A percentile compares a stretch with the other conserved stretches of the same genome.
These are phyloP conservation scores for Plasmodium falciparum DNA, from an alignment of 169 alveolate genomes.

Conservation along the genomic window DNA sequence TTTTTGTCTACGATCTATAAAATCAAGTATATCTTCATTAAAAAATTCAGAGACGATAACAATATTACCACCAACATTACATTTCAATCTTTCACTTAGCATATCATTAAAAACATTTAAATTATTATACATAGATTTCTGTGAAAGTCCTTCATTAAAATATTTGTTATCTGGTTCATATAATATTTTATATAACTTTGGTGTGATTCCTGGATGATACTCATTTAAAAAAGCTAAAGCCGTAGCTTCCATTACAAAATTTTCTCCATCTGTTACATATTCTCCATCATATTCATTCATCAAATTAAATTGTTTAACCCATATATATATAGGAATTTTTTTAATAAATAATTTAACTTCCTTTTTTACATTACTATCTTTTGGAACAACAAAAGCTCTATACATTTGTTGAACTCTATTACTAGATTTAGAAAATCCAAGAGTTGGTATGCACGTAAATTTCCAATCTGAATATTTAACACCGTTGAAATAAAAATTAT, in stretches of 20 bases:
- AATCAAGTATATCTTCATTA: conserved; percentile 82
- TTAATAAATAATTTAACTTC: conserved; percentile 79
- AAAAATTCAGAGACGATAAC: conserved; percentile 81
- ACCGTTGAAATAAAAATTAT: conserved; percentile 70
- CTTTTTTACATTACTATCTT: conserved; percentile 33
- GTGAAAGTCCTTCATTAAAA: conserved; percentile 2
- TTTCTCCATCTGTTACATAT: conserved; percentile 88
- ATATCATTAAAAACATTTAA: conserved; percentile 61
- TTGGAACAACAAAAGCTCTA: conserved; percentile 48
- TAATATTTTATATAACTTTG: conserved; percentile 81
- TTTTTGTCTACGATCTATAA: conserved; percentile 77
- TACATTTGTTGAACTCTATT: conserved; percentile 83
- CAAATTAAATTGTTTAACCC: conserved; percentile 84
- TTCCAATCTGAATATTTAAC: conserved; percentile 80
- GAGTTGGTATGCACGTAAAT: conserved; percentile 80
- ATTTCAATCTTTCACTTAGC: conserved; percentile 30
- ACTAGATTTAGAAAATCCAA: conserved; percentile 83
- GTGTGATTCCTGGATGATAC: conserved; percentile 78
- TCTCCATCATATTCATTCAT: conserved; percentile 84
- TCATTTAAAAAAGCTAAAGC: conserved; percentile 81
- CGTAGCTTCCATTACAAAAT: conserved; percentile 88
- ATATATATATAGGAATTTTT: conserved; percentile 82
- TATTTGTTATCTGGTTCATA: conserved; percentile 75
- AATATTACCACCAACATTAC: conserved; percentile 79
- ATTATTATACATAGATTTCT: conserved; percentile 29